phyloP scores from a whole-genome alignment of 75 land plant species.

The Selaginella moellendorffii region DNA sequence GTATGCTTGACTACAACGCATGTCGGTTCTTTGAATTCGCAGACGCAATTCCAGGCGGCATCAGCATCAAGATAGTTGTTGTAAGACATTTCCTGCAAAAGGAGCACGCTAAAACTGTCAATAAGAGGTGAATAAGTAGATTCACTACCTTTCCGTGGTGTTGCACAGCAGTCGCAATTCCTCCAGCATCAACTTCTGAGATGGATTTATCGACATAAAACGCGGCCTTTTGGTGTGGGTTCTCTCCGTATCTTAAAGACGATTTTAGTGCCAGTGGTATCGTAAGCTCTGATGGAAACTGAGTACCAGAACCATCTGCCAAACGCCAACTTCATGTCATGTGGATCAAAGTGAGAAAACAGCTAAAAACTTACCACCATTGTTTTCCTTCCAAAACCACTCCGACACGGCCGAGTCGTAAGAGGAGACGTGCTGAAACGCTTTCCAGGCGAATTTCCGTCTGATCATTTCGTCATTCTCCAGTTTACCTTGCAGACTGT shows the following conservation, averaged over 20 bases:
- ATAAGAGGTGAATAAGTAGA: too few relatives aligned
- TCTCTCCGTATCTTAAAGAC: conserved; percentile 90
- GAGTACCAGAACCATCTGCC: neutral
- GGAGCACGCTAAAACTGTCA: too few relatives aligned
- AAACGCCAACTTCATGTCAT: too few relatives aligned
- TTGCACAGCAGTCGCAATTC: conserved; percentile 90
- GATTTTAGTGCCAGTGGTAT: conserved; percentile 48
- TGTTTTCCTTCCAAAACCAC: conserved; percentile 88
- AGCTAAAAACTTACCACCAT: too few relatives aligned
- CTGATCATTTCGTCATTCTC: conserved; percentile 39
- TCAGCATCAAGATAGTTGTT: conserved; percentile 98
- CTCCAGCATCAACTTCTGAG: conserved; percentile 63
- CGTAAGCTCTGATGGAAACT: conserved; percentile 60
- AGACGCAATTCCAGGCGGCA: conserved; percentile 99
- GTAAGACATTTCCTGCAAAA: conserved; percentile 95
- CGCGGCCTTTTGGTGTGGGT: conserved; percentile 97
- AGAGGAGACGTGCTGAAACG: conserved; percentile 88
- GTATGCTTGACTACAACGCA: conserved; percentile 98
- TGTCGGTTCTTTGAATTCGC: conserved; percentile 66
- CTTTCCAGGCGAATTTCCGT: conserved; percentile 91
- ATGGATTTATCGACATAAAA: conserved; percentile 80
- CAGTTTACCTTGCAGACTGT: conserved; percentile 40
- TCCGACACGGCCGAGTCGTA: conserved; percentile 97
- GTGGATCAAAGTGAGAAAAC: too few relatives aligned
- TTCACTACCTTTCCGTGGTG: conserved; percentile 99